Evolutionary conservation across 805 yeast genomes (phyloP).

Genomic region (Saccharomycopsis sp.): DNA sequence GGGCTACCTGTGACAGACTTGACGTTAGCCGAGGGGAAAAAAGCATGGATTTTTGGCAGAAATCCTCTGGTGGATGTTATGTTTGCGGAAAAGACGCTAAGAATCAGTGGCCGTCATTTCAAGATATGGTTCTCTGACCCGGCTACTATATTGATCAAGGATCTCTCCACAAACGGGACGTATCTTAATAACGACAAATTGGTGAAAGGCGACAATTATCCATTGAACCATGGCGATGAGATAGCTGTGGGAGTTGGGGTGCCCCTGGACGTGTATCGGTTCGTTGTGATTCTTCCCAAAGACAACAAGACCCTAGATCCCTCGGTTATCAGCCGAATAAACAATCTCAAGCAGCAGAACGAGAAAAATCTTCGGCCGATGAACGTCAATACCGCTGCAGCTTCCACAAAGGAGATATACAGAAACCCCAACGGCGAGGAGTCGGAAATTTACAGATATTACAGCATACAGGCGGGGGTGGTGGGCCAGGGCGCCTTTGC

Average conservation of each 20-base stretch:
- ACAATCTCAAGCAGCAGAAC: neutral
- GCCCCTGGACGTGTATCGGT: constrained; percentile 51
- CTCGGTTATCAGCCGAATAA: neutral
- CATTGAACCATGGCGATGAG: constrained; percentile 88
- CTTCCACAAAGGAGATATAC: neutral
- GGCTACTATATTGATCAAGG: constrained; percentile 45
- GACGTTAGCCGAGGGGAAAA: constrained; percentile 30
- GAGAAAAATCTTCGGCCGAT: too few relatives aligned
- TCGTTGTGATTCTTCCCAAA: constrained; percentile 40
- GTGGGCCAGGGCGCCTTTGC: constrained; percentile 99
- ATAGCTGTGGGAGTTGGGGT: constrained; percentile 87
- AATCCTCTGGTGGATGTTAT: constrained; percentile 56
- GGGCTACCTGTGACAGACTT: constrained; percentile 44
- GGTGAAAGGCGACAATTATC: constrained; percentile 70
- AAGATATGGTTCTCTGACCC: constrained; percentile 59
- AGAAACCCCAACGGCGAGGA: constrained; percentile 21
- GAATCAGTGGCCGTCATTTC: constrained; percentile 72
- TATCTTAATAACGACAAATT: constrained; percentile 68
- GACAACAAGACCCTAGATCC: constrained; percentile 19
- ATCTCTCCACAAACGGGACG: constrained; percentile 89
- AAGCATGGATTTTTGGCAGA: constrained; percentile 72
- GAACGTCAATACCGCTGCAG: neutral
- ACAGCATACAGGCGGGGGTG: constrained; percentile 72
- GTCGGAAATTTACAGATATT: constrained; percentile 57
- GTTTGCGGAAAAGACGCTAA: constrained; percentile 50